Base-by-base conservation (phyloP, 163 green algal genomes). In the Scenedesmus sp. region DNA sequence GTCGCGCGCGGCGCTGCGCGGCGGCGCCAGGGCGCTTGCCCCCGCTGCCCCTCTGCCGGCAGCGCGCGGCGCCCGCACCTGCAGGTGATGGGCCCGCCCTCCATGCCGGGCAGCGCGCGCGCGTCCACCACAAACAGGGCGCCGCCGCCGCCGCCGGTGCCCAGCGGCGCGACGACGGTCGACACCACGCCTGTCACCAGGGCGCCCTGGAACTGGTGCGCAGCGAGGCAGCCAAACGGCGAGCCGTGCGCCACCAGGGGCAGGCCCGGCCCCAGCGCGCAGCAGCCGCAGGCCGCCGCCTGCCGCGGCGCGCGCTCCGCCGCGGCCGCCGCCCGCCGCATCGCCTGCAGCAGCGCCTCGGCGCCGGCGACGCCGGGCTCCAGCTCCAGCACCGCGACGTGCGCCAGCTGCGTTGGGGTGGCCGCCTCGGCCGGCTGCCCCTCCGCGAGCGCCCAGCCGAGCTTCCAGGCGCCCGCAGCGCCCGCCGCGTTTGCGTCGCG, bases 161-260 rank as follows among this genome's bases (percentile, higher is more conserved):
- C 10, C 33, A 54, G 53, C 42, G 22, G 44, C 20, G 34, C 39
- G 5, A 64, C 17, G 11, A 60, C 65, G 50, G 78, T 76, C 15
- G 65, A 74, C 34, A 71, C 65, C 22, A 34, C 53, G 17, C 89
- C 89, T 42, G 75, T 75, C 15, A 86, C 26, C 9, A 82, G 22
- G 2, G 70, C 79, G 64, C 85, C 85, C 36, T 36, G 48, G 36
- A 94, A 94, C 65, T 93, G 88, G 22, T 82, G 67, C 7, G 87
- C 82, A 0, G 88, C 78, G 47, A 93, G 70, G 22, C 80, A 88
- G 31, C 87, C 89, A 82, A 93, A 93, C 17, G 89, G 88, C 0
- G 83, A 84, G 1, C 88, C 88, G 5, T 31, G 20, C 22, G 84
- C 53, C 7, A 33, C 50, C 2, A 85, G 29, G 22, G 60, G 53